Evolutionary conservation across 202 grass and related monocot species (phyloP).

Genomic region (Eragrostis tef): DNA sequence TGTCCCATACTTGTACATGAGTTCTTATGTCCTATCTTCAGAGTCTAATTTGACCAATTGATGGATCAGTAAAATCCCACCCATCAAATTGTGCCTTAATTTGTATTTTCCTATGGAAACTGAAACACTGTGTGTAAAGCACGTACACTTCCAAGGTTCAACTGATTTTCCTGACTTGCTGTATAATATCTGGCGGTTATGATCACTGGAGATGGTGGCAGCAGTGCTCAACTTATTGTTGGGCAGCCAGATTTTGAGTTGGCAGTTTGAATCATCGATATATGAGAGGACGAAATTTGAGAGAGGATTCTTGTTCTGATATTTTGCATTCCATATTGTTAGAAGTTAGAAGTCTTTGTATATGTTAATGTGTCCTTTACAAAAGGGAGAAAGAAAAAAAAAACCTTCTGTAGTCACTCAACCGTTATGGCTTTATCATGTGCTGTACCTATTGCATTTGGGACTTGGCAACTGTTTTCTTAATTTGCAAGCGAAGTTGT

Average conservation of each 20-base stretch:
- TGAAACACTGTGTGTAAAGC: background rate
- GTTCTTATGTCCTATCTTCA: too few species aligned
- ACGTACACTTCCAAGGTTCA: background rate
- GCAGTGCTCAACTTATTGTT: background rate
- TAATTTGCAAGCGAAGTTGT: slow-evolving; percentile 1
- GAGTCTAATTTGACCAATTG: too few species aligned
- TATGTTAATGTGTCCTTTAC: background rate
- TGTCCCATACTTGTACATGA: background rate
- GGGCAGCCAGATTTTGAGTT: background rate
- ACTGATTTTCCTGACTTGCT: background rate
- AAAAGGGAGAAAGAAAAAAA: background rate
- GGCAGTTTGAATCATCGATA: background rate
- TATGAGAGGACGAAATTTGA: background rate
- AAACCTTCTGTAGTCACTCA: background rate
- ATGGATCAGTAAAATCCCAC: too few species aligned
- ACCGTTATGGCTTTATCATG: slow-evolving; percentile 20
- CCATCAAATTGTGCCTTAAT: background rate
- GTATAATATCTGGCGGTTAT: slow-evolving; percentile 13
- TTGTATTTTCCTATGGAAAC: slow-evolving; percentile 3
- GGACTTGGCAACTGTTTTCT: background rate
- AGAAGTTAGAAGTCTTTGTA: background rate
- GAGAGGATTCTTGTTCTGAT: background rate
- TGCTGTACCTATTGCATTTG: slow-evolving; percentile 23
- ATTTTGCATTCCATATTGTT: slow-evolving; percentile 3
- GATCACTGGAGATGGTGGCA: background rate